phyloP scores from a whole-genome alignment of 2,329 filamentous ascomycete genomes.

The Aspergillus phoenicis region DNA sequence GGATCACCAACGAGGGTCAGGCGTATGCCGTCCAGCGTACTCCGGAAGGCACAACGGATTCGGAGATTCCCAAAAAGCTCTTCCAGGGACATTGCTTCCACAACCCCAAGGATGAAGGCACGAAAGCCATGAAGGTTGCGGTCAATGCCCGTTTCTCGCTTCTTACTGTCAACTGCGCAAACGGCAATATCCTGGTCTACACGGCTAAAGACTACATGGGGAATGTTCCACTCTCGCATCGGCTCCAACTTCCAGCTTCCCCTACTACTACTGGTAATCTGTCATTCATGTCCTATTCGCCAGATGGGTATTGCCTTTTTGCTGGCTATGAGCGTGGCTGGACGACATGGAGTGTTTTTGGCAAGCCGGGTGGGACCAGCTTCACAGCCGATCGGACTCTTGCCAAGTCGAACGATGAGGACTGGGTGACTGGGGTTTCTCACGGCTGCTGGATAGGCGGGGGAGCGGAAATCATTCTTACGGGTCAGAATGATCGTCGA shows the following conservation, averaged over 20 bases:
- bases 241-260: slow-evolving; percentile 70
- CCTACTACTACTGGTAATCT: slow-evolving; percentile 67
- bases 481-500: slow-evolving; percentile 70
- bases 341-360: slow-evolving; percentile 97
- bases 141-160: slow-evolving; percentile 96
- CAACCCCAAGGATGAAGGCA: slow-evolving; percentile 60
- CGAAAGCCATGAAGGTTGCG: slow-evolving; percentile 70
- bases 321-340: slow-evolving; percentile 90
- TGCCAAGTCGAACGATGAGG: slow-evolving; percentile 70
- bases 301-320: slow-evolving; percentile 95
- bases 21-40: slow-evolving; percentile 86
- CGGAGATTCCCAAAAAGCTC: slow-evolving; percentile 61
- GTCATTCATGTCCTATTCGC: slow-evolving; percentile 80
- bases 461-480: slow-evolving; percentile 80
- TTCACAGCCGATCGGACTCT: slow-evolving; percentile 71
- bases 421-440: slow-evolving; percentile 78
- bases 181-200: slow-evolving; percentile 84
- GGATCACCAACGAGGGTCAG: slow-evolving; percentile 85
- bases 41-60: slow-evolving; percentile 44
- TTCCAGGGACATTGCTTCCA: slow-evolving; percentile 95
- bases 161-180: slow-evolving; percentile 79
- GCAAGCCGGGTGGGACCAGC: slow-evolving; percentile 82
- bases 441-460: slow-evolving; percentile 85
- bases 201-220: slow-evolving; percentile 90
- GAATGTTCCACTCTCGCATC: slow-evolving; percentile 86